These are phyloP conservation scores for Zoysia matrella DNA, from an alignment of 202 grass and related monocot genomes.

Conservation along the genomic window DNA sequence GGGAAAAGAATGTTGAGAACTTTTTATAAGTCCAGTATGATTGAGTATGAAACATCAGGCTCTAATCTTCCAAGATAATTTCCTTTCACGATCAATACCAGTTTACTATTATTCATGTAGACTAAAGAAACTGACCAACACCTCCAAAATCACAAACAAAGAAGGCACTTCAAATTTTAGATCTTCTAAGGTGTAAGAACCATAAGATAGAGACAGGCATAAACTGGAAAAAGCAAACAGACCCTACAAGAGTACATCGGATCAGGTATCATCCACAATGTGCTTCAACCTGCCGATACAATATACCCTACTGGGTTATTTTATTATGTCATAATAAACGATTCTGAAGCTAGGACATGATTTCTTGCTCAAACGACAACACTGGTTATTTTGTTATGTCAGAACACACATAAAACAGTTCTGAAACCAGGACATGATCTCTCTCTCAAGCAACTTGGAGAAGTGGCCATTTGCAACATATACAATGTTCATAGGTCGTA, in stretches of 20 bases:
- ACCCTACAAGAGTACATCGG: neutral
- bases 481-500: neutral
- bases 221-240: conserved; percentile 2
- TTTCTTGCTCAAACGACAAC: conserved; percentile 3
- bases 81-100: conserved; percentile 11
- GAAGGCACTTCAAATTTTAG: neutral
- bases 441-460: neutral
- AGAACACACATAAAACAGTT: neutral
- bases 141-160: neutral
- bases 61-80: conserved; percentile 2
- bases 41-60: neutral
- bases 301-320: neutral
- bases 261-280: neutral
- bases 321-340: neutral
- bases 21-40: conserved; percentile 16
- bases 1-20: neutral
- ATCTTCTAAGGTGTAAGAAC: neutral
- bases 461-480: neutral
- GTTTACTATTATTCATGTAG: neutral
- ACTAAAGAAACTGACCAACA: conserved; percentile 4
- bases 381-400: neutral
- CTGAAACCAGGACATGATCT: conserved; percentile 17
- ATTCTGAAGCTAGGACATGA: conserved; percentile 14
- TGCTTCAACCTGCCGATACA: neutral
- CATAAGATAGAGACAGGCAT: neutral